Evolutionary conservation across 2,329 filamentous ascomycete species (phyloP).

Genomic region (Ramichloridium luteum): DNA sequence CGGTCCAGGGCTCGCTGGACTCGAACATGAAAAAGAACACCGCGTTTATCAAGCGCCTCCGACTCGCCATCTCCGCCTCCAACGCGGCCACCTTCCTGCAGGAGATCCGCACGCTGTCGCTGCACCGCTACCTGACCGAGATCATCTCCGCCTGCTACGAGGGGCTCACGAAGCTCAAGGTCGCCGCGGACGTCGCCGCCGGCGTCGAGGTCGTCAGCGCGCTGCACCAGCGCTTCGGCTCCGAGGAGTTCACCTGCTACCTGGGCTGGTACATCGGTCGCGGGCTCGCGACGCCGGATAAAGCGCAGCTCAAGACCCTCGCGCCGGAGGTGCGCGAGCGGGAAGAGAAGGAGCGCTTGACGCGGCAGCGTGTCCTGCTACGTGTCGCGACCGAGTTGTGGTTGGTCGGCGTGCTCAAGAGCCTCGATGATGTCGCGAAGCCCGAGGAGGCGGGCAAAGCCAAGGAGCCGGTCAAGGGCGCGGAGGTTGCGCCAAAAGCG

Average conservation of each 20-base stretch:
- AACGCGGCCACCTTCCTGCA: constrained; percentile 74
- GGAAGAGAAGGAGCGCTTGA: constrained; percentile 87
- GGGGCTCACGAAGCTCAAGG: constrained; percentile 82
- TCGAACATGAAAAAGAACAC: constrained; percentile 97
- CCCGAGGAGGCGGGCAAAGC: constrained; percentile 51
- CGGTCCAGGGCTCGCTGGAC: constrained; percentile 68
- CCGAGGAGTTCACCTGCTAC: constrained; percentile 78
- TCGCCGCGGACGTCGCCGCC: constrained; percentile 79
- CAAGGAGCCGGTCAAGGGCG: constrained; percentile 44
- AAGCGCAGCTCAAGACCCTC: constrained; percentile 65
- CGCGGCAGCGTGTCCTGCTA: constrained; percentile 72
- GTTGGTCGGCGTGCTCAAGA: constrained; percentile 79
- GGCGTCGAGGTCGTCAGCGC: constrained; percentile 88
- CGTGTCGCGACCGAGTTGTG: constrained; percentile 91
- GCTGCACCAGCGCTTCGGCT: constrained; percentile 89
- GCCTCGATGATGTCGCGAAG: constrained; percentile 56
- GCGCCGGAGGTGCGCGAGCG: constrained; percentile 74
- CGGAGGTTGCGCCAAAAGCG: constrained; percentile 49
- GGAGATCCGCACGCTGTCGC: constrained; percentile 78
- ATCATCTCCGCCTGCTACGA: constrained; percentile 94
- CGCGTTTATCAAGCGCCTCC: constrained; percentile 90
- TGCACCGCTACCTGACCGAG: constrained; percentile 94
- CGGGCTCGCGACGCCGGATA: constrained; percentile 83
- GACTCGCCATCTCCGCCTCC: constrained; percentile 72
- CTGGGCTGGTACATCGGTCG: constrained; percentile 87